Evolutionary conservation across 805 yeast genomes (phyloP).

Genomic region (Kuraishia molischiana): DNA sequence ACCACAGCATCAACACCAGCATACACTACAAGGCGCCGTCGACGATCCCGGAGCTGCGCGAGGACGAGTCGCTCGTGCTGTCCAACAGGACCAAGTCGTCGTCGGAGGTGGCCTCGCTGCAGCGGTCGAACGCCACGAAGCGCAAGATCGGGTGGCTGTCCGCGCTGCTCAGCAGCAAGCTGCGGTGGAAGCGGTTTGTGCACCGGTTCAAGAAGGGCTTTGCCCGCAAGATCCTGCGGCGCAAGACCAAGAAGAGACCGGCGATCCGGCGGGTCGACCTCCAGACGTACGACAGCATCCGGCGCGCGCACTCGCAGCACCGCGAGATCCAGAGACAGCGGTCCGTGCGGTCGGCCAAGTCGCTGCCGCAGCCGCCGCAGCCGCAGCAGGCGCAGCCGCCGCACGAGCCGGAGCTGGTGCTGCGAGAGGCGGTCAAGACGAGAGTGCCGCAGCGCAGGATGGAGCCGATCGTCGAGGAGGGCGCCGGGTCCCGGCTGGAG

Average conservation of each 20-base stretch:
- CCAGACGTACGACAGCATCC: not conserved
- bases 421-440: too few relatives aligned
- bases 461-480: not conserved
- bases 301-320: not conserved
- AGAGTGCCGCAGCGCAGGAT: too few relatives aligned
- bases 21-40: not conserved
- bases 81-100: not conserved
- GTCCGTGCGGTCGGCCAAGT: not conserved
- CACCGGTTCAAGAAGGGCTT: not conserved
- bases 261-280: not conserved
- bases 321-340: not conserved
- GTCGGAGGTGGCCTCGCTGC: not conserved
- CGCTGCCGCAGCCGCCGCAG: not conserved
- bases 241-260: not conserved
- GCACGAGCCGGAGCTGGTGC: too few relatives aligned
- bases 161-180: not conserved
- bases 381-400: not conserved
- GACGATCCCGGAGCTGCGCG: not conserved
- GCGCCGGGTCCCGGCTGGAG: not conserved
- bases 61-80: not conserved
- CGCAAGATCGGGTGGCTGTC: not conserved
- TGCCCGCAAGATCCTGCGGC: not conserved
- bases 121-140: not conserved
- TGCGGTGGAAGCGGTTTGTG: not conserved
- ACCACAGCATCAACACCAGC: not conserved